These are phyloP conservation scores for Cystofilobasidium capitatum DNA, from an alignment of 768 basidiomycete genomes.

Conservation along the genomic window DNA sequence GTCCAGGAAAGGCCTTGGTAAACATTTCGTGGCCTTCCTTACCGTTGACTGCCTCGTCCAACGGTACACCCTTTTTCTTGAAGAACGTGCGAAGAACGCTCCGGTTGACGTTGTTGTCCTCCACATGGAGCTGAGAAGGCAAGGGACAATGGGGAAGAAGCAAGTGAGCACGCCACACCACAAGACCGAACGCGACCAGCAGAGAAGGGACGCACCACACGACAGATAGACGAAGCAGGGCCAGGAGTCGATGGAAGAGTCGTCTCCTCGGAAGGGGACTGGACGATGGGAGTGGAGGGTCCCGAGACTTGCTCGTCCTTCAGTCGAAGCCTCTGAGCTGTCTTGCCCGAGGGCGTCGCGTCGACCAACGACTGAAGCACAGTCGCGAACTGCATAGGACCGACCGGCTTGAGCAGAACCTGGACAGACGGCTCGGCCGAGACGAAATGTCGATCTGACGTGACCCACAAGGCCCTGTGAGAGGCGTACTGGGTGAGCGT, in stretches of 20 bases:
- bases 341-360: too few species aligned
- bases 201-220: too few species aligned
- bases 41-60: not conserved
- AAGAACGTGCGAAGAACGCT: not conserved
- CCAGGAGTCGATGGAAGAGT: too few species aligned
- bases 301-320: not conserved
- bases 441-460: not conserved
- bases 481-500: not conserved
- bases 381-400: not conserved
- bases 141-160: not conserved
- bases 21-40: not conserved
- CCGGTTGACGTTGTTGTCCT: conserved; percentile 1
- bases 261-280: too few species aligned
- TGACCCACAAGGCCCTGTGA: not conserved
- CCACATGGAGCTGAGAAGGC: not conserved
- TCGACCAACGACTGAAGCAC: not conserved
- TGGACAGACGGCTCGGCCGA: not conserved
- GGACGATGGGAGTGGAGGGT: too few species aligned
- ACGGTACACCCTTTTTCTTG: not conserved
- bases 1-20: not conserved
- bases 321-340: not conserved
- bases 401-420: not conserved
- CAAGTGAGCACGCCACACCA: too few species aligned
- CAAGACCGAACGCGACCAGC: too few species aligned
- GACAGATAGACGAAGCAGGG: too few species aligned